Evolutionary conservation across 2,329 filamentous ascomycete genomes (phyloP).

Genomic region (Teratosphaeria gauchensis): DNA sequence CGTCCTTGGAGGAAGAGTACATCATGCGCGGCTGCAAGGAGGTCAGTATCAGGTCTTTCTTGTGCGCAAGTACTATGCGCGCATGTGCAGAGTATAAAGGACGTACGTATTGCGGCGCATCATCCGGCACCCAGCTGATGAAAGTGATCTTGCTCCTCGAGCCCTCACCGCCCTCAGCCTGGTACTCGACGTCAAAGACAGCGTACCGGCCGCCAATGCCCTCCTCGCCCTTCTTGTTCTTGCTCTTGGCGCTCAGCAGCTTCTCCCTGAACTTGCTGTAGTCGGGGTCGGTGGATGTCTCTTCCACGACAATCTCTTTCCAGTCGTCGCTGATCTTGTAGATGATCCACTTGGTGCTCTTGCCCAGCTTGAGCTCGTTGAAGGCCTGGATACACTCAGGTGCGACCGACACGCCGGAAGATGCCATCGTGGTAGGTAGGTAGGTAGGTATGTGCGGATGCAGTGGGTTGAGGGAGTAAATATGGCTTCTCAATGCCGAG

Average conservation of each 20-base stretch:
- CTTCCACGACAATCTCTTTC: slow-evolving; percentile 73
- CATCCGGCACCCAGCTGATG: slow-evolving; percentile 72
- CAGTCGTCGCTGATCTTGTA: slow-evolving; percentile 78
- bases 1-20: slow-evolving; percentile 82
- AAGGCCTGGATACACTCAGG: slow-evolving; percentile 60
- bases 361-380: slow-evolving; percentile 76
- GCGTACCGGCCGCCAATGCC: slow-evolving; percentile 65
- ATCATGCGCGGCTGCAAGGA: slow-evolving; percentile 69
- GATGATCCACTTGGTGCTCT: slow-evolving; percentile 73
- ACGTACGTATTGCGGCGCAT: slow-evolving; percentile 66
- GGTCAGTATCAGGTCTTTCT: neutral
- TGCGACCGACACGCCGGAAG: slow-evolving; percentile 56
- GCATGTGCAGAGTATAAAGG: neutral
- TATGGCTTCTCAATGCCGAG: neutral
- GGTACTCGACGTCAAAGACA: slow-evolving; percentile 77
- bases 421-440: slow-evolving; percentile 10
- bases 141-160: slow-evolving; percentile 67
- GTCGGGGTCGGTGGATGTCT: slow-evolving; percentile 56
- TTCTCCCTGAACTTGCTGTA: slow-evolving; percentile 67
- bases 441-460: neutral
- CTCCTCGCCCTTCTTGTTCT: slow-evolving; percentile 53
- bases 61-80: neutral
- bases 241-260: slow-evolving; percentile 63
- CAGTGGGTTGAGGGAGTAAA: neutral
- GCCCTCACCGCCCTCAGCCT: slow-evolving; percentile 61